Conservation (phyloP, 2,329 filamentous ascomycete species). For the Claviceps monticola region DNA sequence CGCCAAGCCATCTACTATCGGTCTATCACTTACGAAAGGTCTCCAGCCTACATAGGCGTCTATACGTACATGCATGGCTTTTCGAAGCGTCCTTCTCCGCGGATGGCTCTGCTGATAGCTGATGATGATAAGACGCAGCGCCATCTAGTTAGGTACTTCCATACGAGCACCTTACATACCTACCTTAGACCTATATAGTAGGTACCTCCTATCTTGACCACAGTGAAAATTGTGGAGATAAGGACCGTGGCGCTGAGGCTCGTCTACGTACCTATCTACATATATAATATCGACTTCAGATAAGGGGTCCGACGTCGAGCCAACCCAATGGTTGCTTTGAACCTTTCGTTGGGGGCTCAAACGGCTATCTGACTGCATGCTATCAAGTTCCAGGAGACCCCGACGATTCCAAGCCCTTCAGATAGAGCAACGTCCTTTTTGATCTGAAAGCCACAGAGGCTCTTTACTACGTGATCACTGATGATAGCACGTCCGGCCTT, state of each 20-base stretch:
- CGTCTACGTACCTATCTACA: neutral
- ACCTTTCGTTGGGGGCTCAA: neutral
- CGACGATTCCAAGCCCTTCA: neutral
- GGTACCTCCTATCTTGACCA: slow-evolving; percentile 1
- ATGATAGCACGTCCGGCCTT: neutral
- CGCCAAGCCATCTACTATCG: too few relatives aligned
- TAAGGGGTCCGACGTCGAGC: neutral
- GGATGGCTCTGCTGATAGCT: neutral
- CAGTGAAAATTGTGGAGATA: neutral
- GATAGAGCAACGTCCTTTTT: neutral
- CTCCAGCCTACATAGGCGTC: neutral
- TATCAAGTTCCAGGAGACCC: neutral
- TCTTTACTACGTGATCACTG: neutral
- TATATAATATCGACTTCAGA: neutral
- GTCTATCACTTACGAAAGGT: too few relatives aligned
- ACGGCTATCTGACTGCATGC: neutral
- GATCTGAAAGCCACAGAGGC: neutral
- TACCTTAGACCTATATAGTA: neutral
- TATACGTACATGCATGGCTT: neutral
- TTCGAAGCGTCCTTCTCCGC: slow-evolving; percentile 3
- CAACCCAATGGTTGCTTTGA: slow-evolving; percentile 1
- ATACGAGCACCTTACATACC: too few relatives aligned
- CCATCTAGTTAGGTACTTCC: too few relatives aligned
- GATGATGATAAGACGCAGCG: too few relatives aligned
- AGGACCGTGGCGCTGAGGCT: neutral